Percentiles rank a stretch among this genome's conserved stretches.
phyloP scores from a whole-genome alignment of 176 grass and related monocot genomes.

The Triticum dicoccoides region DNA sequence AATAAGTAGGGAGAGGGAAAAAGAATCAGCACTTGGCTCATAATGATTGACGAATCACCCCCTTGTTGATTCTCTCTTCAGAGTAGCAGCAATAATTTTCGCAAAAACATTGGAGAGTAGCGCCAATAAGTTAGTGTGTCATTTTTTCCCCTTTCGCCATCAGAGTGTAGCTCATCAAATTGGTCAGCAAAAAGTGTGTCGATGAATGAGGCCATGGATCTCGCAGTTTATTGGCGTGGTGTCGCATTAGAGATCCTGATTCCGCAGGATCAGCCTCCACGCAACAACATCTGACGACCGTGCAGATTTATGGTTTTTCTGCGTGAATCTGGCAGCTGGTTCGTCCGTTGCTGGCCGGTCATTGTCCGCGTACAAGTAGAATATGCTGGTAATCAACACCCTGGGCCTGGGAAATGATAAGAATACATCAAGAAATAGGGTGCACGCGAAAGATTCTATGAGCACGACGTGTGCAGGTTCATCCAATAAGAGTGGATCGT shows the following conservation, averaged over 20 bases:
- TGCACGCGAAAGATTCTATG: conserved; percentile 19
- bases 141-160: neutral
- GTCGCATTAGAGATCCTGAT: too few species aligned
- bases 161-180: neutral
- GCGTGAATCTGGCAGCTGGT: neutral
- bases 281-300: neutral
- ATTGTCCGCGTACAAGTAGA: neutral
- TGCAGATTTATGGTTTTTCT: neutral
- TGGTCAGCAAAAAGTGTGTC: neutral
- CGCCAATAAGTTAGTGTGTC: neutral
- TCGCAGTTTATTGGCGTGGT: neutral
- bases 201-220: neutral
- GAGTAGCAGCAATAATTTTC: neutral
- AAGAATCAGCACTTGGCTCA: neutral
- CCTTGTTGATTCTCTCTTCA: conserved; percentile 7
- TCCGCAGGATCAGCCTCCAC: neutral
- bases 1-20: neutral
- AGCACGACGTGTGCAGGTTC: neutral
- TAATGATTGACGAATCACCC: neutral
- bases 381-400: neutral
- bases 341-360: neutral
- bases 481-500: neutral
- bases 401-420: neutral
- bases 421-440: neutral
- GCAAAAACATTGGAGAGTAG: neutral